These are phyloP conservation scores for Neurospora sp. DNA, from an alignment of 495 filamentous ascomycete genomes.

Conservation along the genomic window DNA sequence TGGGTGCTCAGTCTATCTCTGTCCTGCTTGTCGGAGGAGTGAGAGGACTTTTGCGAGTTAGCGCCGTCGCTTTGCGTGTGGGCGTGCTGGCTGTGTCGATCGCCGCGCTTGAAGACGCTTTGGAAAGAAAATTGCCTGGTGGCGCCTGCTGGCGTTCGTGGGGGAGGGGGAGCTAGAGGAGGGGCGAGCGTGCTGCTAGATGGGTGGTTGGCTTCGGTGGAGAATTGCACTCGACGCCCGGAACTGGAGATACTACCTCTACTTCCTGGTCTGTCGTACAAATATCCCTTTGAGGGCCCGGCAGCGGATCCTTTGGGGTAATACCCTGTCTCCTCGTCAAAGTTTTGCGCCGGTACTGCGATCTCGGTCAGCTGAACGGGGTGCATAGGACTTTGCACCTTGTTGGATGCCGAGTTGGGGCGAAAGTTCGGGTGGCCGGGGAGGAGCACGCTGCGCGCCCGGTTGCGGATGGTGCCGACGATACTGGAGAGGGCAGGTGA, in stretches of 20 bases:
- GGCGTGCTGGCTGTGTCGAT: constrained; percentile 17
- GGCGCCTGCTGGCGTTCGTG: constrained; percentile 10
- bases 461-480: constrained; percentile 49
- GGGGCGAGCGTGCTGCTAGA: neutral
- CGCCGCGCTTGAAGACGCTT: constrained; percentile 51
- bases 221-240: constrained; percentile 32
- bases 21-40: constrained; percentile 24
- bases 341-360: constrained; percentile 43
- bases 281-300: constrained; percentile 1
- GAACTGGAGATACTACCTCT: constrained; percentile 23
- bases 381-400: constrained; percentile 40
- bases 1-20: constrained; percentile 27
- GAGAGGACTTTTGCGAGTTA: constrained; percentile 15
- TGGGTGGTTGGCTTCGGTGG: neutral
- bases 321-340: constrained; percentile 28
- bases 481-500: constrained; percentile 46
- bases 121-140: constrained; percentile 87
- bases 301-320: constrained; percentile 20
- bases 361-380: constrained; percentile 54
- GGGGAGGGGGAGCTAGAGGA: neutral
- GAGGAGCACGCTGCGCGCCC: constrained; percentile 40
- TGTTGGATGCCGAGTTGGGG: constrained; percentile 8
- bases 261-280: constrained; percentile 19
- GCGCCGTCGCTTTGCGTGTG: constrained; percentile 30
- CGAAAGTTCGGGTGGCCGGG: constrained; percentile 33